Evolutionary conservation across 345 rosid genomes (phyloP), one percentile per base, ranked within the genome.

Genomic region (Turnera subulata): DNA sequence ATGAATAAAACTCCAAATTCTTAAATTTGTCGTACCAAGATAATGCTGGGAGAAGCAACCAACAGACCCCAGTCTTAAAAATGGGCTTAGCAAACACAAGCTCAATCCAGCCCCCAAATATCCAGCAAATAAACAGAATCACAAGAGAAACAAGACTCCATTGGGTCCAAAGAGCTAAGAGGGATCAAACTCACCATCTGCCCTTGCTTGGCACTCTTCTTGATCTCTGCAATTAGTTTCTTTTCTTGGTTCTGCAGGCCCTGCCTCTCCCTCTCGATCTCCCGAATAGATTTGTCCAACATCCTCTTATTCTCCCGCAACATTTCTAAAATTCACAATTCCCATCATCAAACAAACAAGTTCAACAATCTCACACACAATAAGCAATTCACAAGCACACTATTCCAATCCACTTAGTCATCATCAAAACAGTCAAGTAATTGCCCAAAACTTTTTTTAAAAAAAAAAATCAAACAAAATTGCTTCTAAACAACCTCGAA

Each of bases 191-290:
- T 5, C 38, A 86, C 97, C 99, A 93, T 93, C 70, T 93, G 99
- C 59, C 97, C 99, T 68, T 89, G 99, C 79, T 89, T 93, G 47
- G 94, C 97, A 24, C 79, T 86, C 56, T 87, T 89, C 80, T 93
- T 93, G 38, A 93, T 93, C 84, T 93, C 99, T 0, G 79, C 40
- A 10, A 89, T 89, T 17, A 93, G 85, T 58, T 93, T 89, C 89
- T 93, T 89, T 74, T 93, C 97, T 68, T 93, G 99, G 0, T 80
- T 47, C 66, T 93, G 97, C 45, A 93, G 78, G 16, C 88, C 86
- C 77, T 93, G 96, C 49, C 99, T 84, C 73, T 93, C 99, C 74
- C 97, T 85, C 77, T 89, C 96, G 16, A 89, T 87, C 68, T 93
- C 97, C 48, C 99, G 74, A 15, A 93, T 93, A 14, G 99, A 93